A percentile compares a stretch with the other conserved stretches of the same genome.
Evolutionary conservation across 306 rosid species (phyloP).

Genomic region (Begonia fuchsioides): DNA sequence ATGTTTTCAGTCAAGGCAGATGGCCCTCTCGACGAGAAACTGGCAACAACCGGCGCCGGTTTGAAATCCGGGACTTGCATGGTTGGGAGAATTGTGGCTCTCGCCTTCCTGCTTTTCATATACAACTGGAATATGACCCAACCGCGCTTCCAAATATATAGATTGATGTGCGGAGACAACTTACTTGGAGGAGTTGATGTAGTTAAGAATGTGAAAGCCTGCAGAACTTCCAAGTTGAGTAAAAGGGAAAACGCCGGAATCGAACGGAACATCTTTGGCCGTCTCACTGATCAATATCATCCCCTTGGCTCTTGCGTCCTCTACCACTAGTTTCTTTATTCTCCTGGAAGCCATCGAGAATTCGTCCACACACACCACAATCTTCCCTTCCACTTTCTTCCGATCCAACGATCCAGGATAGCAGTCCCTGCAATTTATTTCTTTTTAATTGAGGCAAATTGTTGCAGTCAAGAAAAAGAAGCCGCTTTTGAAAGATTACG

Average conservation of each 20-base stretch:
- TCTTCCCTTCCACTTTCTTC: conserved; percentile 45
- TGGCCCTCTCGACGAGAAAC: conserved; percentile 88
- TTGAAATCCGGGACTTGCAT: conserved; percentile 26
- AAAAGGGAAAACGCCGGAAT: conserved; percentile 66
- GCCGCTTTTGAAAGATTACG: conserved; percentile 1
- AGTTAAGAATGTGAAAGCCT: conserved; percentile 55
- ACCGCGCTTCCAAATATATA: too few species aligned
- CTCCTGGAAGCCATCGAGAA: conserved; percentile 35
- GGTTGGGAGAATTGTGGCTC: conserved; percentile 62
- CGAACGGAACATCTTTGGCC: conserved; percentile 40
- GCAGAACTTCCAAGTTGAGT: conserved; percentile 39
- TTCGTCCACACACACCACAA: conserved; percentile 52
- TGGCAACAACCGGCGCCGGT: conserved; percentile 75
- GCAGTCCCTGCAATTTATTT: conserved; percentile 50
- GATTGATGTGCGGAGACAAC: too few species aligned
- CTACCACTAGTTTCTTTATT: conserved; percentile 63
- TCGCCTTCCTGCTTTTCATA: conserved; percentile 42
- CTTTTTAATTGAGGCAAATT: background rate
- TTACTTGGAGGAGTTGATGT: conserved; percentile 75
- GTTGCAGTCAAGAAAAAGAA: background rate
- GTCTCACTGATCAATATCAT: conserved; percentile 43
- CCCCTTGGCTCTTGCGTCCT: conserved; percentile 72
- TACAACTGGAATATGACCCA: too few species aligned
- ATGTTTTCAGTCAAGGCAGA: conserved; percentile 69
- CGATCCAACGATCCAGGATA: conserved; percentile 75